Conservation (phyloP, 1,284 basidiomycete species). For the Inonotus hispidus region DNA sequence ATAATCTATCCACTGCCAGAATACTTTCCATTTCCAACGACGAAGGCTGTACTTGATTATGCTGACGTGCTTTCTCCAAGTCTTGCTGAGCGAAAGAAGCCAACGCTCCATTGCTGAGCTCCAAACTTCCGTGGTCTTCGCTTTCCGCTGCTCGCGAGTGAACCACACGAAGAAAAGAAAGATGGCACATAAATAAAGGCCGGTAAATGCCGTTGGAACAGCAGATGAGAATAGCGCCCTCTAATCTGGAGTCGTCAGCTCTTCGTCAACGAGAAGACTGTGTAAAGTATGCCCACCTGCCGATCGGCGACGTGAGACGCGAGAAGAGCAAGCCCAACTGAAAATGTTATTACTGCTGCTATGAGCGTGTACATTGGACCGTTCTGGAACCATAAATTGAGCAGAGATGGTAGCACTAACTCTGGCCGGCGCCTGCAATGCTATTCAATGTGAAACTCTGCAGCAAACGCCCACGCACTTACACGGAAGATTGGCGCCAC, state of each 20-base stretch:
- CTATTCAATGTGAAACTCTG: not conserved
- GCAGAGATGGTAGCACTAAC: not conserved
- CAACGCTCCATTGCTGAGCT: not conserved
- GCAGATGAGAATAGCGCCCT: not conserved
- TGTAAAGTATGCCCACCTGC: not conserved
- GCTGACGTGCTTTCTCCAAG: too few species aligned
- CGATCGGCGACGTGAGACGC: not conserved
- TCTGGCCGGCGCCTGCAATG: not conserved
- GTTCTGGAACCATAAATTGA: not conserved
- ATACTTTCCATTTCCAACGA: too few species aligned
- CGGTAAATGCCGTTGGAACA: not conserved
- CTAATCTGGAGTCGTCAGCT: not conserved
- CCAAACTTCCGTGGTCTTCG: not conserved
- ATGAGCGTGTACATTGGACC: constrained; percentile 2
- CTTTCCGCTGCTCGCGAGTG: not conserved
- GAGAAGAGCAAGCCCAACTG: not conserved
- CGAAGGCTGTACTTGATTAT: too few species aligned
- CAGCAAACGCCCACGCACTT: not conserved
- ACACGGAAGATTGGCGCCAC: constrained; percentile 7
- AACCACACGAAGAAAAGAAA: not conserved
- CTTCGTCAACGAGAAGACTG: not conserved
- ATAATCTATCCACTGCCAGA: too few species aligned
- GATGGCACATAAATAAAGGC: not conserved
- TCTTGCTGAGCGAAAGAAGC: not conserved
- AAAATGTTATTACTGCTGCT: not conserved